phyloP scores from a whole-genome alignment of 2,329 filamentous ascomycete species.

The Neonectria coccinea region DNA sequence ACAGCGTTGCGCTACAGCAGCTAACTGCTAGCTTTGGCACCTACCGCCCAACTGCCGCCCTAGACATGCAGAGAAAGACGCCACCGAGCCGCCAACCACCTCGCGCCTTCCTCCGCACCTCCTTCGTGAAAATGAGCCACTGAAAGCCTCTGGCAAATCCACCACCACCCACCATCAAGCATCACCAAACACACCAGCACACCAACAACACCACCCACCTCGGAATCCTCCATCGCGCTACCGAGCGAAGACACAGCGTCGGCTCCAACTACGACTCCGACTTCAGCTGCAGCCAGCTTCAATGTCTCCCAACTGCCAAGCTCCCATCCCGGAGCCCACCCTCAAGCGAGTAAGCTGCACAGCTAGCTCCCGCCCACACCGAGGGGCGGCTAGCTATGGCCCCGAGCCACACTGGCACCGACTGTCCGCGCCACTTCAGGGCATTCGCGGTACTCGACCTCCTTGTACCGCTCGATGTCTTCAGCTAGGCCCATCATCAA shows the following conservation, averaged over 20 bases:
- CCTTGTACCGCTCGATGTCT: constrained; percentile 1
- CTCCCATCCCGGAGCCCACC: constrained; percentile 2
- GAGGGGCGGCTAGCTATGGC: background rate
- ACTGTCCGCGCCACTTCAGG: constrained; percentile 15
- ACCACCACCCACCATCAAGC: background rate
- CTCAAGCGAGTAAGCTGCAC: constrained; percentile 4
- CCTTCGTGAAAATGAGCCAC: constrained; percentile 11
- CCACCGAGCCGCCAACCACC: constrained; percentile 14
- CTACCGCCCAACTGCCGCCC: constrained; percentile 3
- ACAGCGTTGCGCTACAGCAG: constrained; percentile 3
- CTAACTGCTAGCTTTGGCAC: constrained; percentile 1
- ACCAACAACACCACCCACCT: constrained; percentile 17
- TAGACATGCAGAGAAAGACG: background rate
- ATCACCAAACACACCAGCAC: background rate
- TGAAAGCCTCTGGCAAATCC: constrained; percentile 3
- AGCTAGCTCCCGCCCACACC: constrained; percentile 13
- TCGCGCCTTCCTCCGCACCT: constrained; percentile 1
- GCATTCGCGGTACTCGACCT: constrained; percentile 11
- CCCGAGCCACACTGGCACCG: constrained; percentile 9
- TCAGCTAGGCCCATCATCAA: background rate
- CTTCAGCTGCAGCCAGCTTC: constrained; percentile 3
- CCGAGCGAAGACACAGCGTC: constrained; percentile 2
- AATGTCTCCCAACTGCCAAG: background rate
- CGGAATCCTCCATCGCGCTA: constrained; percentile 15
- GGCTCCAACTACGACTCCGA: constrained; percentile 2